Conservation (phyloP, 768 basidiomycete genomes). For the Dendrothele bispora region DNA sequence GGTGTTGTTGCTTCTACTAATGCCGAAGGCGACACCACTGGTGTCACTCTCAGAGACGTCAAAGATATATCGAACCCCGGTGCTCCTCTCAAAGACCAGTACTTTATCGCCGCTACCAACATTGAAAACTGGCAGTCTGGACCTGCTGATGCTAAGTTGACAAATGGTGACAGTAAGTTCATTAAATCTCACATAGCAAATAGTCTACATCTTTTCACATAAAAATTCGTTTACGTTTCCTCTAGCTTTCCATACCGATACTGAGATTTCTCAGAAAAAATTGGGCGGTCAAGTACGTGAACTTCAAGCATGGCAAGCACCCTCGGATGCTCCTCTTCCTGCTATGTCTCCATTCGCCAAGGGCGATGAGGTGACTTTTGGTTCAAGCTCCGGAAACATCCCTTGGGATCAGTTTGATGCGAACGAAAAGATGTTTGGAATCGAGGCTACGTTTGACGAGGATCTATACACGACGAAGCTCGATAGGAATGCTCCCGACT, state of each 20-base stretch:
- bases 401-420: constrained; percentile 92
- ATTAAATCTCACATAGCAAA: constrained; percentile 4
- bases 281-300: constrained; percentile 57
- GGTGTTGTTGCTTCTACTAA: constrained; percentile 64
- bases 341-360: constrained; percentile 23
- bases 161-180: constrained; percentile 72
- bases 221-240: no score
- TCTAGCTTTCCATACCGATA: constrained; percentile 79
- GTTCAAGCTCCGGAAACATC: constrained; percentile 42
- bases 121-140: constrained; percentile 76
- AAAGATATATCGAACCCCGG: constrained; percentile 70
- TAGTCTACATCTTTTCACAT: no score
- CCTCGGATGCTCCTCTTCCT: constrained; percentile 30
- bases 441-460: constrained; percentile 90
- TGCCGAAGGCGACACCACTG: constrained; percentile 65
- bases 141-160: constrained; percentile 65
- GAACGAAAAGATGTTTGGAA: constrained; percentile 92
- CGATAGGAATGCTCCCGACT: constrained; percentile 82
- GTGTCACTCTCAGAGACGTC: constrained; percentile 76
- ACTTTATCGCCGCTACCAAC: constrained; percentile 71
- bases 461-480: constrained; percentile 93
- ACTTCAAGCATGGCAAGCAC: constrained; percentile 75
- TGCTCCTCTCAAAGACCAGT: constrained; percentile 64
- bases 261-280: constrained; percentile 69
- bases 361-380: constrained; percentile 74